phyloP scores from a whole-genome alignment of 1,284 basidiomycete species.

The Tylopilus orsonianus region DNA sequence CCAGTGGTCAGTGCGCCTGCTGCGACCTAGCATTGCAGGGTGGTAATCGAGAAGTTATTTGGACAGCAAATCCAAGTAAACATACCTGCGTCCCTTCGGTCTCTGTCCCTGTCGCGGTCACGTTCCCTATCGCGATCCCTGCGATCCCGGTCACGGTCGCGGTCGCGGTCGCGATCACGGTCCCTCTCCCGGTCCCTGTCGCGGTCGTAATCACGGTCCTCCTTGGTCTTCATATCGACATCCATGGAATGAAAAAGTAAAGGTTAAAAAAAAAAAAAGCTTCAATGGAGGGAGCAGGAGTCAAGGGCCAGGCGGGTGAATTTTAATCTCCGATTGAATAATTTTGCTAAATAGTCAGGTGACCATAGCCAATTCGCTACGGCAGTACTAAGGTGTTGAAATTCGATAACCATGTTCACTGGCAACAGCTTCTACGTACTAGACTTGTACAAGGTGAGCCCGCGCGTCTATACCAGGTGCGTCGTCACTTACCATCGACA shows the following conservation, averaged over 20 bases:
- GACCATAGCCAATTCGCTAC: background rate
- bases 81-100: slow-evolving; percentile 59
- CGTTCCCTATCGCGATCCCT: slow-evolving; percentile 47
- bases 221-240: slow-evolving; percentile 75
- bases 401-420: too few relatives aligned
- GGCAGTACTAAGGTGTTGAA: too few relatives aligned
- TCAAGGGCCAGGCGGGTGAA: slow-evolving; percentile 2
- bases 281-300: slow-evolving; percentile 13
- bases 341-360: slow-evolving; percentile 18
- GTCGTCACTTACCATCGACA: too few relatives aligned
- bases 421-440: too few relatives aligned
- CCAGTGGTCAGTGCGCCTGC: slow-evolving; percentile 68
- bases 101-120: slow-evolving; percentile 50
- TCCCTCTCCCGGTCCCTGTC: slow-evolving; percentile 50
- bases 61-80: slow-evolving; percentile 7
- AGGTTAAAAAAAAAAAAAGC: slow-evolving; percentile 1
- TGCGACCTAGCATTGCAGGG: slow-evolving; percentile 34
- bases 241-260: slow-evolving; percentile 52
- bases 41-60: background rate
- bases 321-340: slow-evolving; percentile 24
- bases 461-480: too few relatives aligned
- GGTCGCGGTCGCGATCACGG: slow-evolving; percentile 44
- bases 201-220: slow-evolving; percentile 59
- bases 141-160: slow-evolving; percentile 43
- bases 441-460: too few relatives aligned